Conservation (phyloP, 2,329 filamentous ascomycete genomes). For the Fusarium sp. region DNA sequence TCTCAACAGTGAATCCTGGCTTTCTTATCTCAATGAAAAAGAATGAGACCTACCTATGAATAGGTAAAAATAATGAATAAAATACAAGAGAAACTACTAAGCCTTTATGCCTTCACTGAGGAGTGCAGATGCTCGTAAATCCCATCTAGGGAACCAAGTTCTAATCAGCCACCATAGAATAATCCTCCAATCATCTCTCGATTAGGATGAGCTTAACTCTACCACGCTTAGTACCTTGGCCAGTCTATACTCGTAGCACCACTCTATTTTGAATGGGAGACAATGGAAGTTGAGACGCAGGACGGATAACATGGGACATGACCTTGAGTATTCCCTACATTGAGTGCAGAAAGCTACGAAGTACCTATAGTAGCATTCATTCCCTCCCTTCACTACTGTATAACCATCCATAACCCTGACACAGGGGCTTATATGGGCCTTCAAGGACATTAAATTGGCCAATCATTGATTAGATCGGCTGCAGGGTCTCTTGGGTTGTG, state of each 20-base stretch:
- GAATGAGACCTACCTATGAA: not conserved
- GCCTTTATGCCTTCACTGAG: not conserved
- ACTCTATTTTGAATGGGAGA: not conserved
- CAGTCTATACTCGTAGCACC: not conserved
- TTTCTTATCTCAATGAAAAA: not conserved
- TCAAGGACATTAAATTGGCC: constrained; percentile 12
- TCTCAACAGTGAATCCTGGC: constrained; percentile 1
- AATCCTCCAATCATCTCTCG: constrained; percentile 9
- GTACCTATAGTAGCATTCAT: not conserved
- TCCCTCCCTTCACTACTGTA: too few relatives aligned
- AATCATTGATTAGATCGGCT: constrained; percentile 16
- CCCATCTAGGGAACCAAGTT: not conserved
- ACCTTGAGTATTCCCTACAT: not conserved
- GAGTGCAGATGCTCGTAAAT: not conserved
- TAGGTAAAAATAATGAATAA: not conserved
- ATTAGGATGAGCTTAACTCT: not conserved
- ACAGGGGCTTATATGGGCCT: constrained; percentile 12
- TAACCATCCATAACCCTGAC: constrained; percentile 1
- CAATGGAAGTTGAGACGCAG: not conserved
- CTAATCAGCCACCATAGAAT: not conserved
- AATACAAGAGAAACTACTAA: not conserved
- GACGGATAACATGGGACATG: not conserved
- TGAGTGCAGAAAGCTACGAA: not conserved
- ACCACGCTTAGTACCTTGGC: not conserved
- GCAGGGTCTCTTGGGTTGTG: constrained; percentile 16